Conservation (phyloP, 192 early-diverging fungal genomes). For the Borealophlyctis nickersoniae region DNA sequence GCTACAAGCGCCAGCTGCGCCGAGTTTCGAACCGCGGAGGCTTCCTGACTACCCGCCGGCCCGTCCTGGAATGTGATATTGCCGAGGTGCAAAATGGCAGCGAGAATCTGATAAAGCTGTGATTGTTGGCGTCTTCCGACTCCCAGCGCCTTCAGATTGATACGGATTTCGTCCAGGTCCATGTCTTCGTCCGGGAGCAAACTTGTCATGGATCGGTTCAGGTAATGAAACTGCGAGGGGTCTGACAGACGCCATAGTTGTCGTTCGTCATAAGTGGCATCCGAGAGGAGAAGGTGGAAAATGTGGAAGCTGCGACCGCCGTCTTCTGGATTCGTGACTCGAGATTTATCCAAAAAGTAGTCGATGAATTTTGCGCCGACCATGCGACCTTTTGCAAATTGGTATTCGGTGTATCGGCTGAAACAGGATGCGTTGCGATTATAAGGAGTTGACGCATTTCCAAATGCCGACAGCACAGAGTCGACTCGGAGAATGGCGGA, state of each 20-base stretch:
- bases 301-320: conserved; percentile 90
- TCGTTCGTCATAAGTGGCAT: conserved; percentile 73
- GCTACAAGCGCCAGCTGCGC: conserved; percentile 73
- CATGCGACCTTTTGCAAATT: conserved; percentile 84
- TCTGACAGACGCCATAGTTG: conserved; percentile 70
- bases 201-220: conserved; percentile 23
- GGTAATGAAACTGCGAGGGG: conserved; percentile 54
- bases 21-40: conserved; percentile 69
- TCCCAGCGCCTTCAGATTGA: conserved; percentile 44
- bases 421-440: conserved; percentile 68
- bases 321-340: conserved; percentile 56
- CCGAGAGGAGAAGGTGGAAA: conserved; percentile 82
- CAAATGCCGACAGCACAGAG: conserved; percentile 72
- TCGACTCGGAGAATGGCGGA: conserved; percentile 67
- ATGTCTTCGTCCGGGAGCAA: neutral
- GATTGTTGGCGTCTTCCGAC: conserved; percentile 60
- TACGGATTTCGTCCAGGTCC: conserved; percentile 31
- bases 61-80: conserved; percentile 79
- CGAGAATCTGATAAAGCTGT: conserved; percentile 76
- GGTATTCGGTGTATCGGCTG: conserved; percentile 77
- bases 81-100: conserved; percentile 88
- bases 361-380: conserved; percentile 75
- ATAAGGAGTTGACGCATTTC: conserved; percentile 60
- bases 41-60: conserved; percentile 56
- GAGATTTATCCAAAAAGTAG: conserved; percentile 83